Percentiles rank a stretch among this genome's conserved stretches.
These are phyloP conservation scores for Komagataella ulmi DNA, from an alignment of 805 yeast species.

Conservation along the genomic window DNA sequence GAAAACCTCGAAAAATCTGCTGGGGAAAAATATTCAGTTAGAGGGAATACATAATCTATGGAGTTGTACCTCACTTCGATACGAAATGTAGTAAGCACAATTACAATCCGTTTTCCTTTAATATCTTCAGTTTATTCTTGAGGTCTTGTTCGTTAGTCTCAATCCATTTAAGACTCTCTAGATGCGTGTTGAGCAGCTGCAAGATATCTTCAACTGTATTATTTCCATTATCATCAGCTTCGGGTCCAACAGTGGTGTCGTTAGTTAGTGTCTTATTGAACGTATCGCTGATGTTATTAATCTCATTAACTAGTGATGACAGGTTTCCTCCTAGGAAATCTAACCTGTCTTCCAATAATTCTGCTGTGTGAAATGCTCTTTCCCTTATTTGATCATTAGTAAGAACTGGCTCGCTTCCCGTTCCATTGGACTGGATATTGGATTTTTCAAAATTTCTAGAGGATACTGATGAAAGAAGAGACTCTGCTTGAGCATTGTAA, in stretches of 20 bases:
- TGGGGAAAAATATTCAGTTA: neutral
- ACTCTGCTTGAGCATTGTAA: slow-evolving; percentile 66
- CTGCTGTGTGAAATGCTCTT: slow-evolving; percentile 81
- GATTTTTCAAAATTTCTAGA: neutral
- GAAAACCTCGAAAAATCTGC: neutral
- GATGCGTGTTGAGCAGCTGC: slow-evolving; percentile 71
- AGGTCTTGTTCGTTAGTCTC: slow-evolving; percentile 60
- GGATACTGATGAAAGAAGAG: slow-evolving; percentile 22
- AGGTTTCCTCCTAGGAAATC: slow-evolving; percentile 69
- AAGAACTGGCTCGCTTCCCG: slow-evolving; percentile 16
- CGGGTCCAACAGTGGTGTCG: slow-evolving; percentile 10
- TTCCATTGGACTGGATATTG: neutral
- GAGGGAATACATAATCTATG: neutral
- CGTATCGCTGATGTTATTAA: slow-evolving; percentile 71
- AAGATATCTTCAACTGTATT: slow-evolving; percentile 57
- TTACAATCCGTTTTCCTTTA: slow-evolving; percentile 9
- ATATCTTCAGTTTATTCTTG: slow-evolving; percentile 46
- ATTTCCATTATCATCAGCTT: slow-evolving; percentile 15
- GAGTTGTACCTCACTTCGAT: neutral
- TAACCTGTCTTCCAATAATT: slow-evolving; percentile 67
- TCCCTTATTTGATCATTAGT: slow-evolving; percentile 79
- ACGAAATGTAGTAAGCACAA: neutral
- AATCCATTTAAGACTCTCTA: slow-evolving; percentile 81
- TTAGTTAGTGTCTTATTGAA: slow-evolving; percentile 47
- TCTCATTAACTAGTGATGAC: slow-evolving; percentile 63